Conservation (phyloP, 2,329 filamentous ascomycete genomes). For the Colletotrichum cereale region DNA sequence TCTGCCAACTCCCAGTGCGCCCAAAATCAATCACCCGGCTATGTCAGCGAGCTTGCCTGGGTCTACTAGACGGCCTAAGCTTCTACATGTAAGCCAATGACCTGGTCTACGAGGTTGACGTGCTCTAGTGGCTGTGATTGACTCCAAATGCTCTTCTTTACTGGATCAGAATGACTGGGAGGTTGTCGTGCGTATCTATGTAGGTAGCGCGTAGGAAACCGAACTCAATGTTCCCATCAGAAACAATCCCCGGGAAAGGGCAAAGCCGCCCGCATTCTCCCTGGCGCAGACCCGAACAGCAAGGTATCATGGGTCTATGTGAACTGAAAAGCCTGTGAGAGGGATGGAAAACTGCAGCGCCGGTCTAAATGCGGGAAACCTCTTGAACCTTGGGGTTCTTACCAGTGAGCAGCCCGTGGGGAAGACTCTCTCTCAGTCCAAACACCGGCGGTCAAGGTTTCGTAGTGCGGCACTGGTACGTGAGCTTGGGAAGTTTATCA, state of each 20-base stretch:
- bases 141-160: too few relatives aligned
- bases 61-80: not conserved
- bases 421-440: not conserved
- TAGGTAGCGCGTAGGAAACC: not conserved
- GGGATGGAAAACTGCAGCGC: not conserved
- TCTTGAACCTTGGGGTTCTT: not conserved
- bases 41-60: not conserved
- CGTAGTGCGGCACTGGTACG: not conserved
- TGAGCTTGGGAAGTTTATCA: conserved; percentile 9
- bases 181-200: not conserved
- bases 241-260: not conserved
- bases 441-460: conserved; percentile 18
- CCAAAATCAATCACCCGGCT: not conserved
- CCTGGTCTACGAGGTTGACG: not conserved
- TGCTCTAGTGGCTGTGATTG: not conserved
- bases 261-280: not conserved
- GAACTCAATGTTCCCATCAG: not conserved
- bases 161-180: not conserved
- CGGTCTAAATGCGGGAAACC: not conserved
- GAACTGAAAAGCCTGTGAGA: not conserved
- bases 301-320: not conserved
- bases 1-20: not conserved
- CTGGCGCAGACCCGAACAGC: not conserved
- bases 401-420: not conserved
- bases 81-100: not conserved